Evolutionary conservation across 306 rosid species (phyloP).

Genomic region (Cicer arietinum): DNA sequence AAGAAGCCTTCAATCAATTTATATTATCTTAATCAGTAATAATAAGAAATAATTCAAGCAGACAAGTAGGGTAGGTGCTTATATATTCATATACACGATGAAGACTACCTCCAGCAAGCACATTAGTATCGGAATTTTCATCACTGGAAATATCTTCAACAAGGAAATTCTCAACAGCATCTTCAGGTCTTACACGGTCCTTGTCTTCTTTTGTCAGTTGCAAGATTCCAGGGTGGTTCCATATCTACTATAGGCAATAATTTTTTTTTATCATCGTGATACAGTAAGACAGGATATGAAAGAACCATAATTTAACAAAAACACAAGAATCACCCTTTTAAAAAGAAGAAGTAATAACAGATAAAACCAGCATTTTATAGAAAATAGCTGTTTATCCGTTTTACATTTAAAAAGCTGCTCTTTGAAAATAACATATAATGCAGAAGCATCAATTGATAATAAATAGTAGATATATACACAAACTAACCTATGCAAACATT

Average conservation of each 20-base stretch:
- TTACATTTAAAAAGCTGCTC: conserved; percentile 1
- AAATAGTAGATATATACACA: background rate
- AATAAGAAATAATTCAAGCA: conserved; percentile 33
- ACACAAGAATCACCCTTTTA: conserved; percentile 20
- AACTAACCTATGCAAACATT: conserved; percentile 19
- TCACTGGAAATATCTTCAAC: conserved; percentile 95
- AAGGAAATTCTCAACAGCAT: conserved; percentile 83
- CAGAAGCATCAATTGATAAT: background rate
- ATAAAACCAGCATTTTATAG: too few species aligned
- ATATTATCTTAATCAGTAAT: conserved; percentile 2
- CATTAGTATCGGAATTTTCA: conserved; percentile 79
- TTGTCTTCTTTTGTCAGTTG: conserved; percentile 87
- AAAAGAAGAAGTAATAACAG: background rate
- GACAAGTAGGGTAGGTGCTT: conserved; percentile 5
- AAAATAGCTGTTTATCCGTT: background rate
- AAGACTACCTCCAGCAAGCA: conserved; percentile 70
- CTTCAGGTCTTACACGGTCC: conserved; percentile 71
- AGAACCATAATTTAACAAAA: conserved; percentile 27
- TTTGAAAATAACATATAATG: conserved; percentile 26
- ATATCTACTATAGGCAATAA: conserved; percentile 72
- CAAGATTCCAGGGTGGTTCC: conserved; percentile 99
- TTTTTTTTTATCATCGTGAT: conserved; percentile 33
- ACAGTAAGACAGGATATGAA: conserved; percentile 38
- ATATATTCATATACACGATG: conserved; percentile 14
- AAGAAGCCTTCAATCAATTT: conserved; percentile 4